Percentiles rank a stretch among this genome's conserved stretches.
Evolutionary conservation across 2,329 filamentous ascomycete genomes (phyloP).

Genomic region (Xylogone sp.): DNA sequence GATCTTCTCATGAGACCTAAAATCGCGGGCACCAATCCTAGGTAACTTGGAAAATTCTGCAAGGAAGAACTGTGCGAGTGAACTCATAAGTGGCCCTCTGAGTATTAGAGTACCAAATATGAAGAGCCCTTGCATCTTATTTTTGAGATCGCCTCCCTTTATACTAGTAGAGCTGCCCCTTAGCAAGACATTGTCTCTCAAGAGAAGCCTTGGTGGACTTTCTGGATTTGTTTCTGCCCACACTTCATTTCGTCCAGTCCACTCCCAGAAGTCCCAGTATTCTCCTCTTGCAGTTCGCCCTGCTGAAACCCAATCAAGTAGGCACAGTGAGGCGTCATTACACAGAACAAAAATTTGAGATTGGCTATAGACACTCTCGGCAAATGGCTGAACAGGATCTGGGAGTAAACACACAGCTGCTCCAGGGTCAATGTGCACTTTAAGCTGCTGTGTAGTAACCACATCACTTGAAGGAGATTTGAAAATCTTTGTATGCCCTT

Average conservation of each 20-base stretch:
- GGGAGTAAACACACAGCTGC: slow-evolving; percentile 68
- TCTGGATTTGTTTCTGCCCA: slow-evolving; percentile 46
- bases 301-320: slow-evolving; percentile 92
- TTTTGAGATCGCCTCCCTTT: slow-evolving; percentile 37
- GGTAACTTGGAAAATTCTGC: slow-evolving; percentile 74
- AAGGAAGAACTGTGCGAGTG: slow-evolving; percentile 70
- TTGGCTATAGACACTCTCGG: slow-evolving; percentile 79
- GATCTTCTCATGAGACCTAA: slow-evolving; percentile 51
- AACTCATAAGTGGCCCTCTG: slow-evolving; percentile 65
- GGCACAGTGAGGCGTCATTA: slow-evolving; percentile 61
- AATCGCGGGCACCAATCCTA: slow-evolving; percentile 78
- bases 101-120: slow-evolving; percentile 84
- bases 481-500: slow-evolving; percentile 94
- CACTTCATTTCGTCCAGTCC: slow-evolving; percentile 86
- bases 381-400: slow-evolving; percentile 91
- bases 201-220: slow-evolving; percentile 57
- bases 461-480: slow-evolving; percentile 61
- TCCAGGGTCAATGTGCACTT: slow-evolving; percentile 44
- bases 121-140: slow-evolving; percentile 70
- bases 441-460: slow-evolving; percentile 54
- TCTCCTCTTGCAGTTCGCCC: slow-evolving; percentile 83
- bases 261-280: slow-evolving; percentile 77
- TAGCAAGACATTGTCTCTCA: slow-evolving; percentile 82
- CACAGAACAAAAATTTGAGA: slow-evolving; percentile 69
- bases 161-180: slow-evolving; percentile 47